phyloP scores from a whole-genome alignment of 2,329 filamentous ascomycete genomes.

The Xylariaceae sp. region DNA sequence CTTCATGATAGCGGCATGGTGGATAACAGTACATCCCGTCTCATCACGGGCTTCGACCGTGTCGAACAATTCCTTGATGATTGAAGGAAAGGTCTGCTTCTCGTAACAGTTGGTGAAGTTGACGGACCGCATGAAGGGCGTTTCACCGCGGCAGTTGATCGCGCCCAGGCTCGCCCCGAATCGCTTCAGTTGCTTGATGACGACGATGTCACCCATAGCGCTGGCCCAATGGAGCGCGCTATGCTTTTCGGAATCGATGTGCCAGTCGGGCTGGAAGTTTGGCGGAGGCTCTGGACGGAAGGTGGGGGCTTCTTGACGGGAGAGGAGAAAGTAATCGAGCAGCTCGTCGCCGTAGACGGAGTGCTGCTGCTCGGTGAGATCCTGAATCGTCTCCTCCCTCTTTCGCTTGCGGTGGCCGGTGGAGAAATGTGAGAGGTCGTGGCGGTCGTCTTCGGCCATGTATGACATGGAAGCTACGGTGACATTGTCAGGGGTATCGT shows the following conservation, averaged over 20 bases:
- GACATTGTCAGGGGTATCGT: constrained; percentile 77
- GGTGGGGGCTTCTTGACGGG: constrained; percentile 71
- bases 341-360: constrained; percentile 89
- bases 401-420: constrained; percentile 72
- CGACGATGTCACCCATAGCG: constrained; percentile 92
- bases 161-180: constrained; percentile 72
- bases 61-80: constrained; percentile 77
- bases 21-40: constrained; percentile 82
- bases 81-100: constrained; percentile 80
- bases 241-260: constrained; percentile 90
- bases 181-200: constrained; percentile 80
- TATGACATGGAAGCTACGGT: constrained; percentile 82
- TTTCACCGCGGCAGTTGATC: constrained; percentile 72
- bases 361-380: constrained; percentile 75
- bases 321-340: constrained; percentile 91
- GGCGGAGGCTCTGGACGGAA: constrained; percentile 73
- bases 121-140: constrained; percentile 89
- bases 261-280: constrained; percentile 82
- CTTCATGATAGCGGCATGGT: constrained; percentile 88
- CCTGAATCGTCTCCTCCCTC: constrained; percentile 59
- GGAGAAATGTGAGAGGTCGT: constrained; percentile 62
- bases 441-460: constrained; percentile 76
- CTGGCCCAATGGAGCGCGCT: constrained; percentile 96
- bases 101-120: constrained; percentile 97
- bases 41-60: constrained; percentile 78